These are phyloP conservation scores for Tetradesmus lagerheimii DNA, from an alignment of 139 green algal genomes.

Conservation along the genomic window DNA sequence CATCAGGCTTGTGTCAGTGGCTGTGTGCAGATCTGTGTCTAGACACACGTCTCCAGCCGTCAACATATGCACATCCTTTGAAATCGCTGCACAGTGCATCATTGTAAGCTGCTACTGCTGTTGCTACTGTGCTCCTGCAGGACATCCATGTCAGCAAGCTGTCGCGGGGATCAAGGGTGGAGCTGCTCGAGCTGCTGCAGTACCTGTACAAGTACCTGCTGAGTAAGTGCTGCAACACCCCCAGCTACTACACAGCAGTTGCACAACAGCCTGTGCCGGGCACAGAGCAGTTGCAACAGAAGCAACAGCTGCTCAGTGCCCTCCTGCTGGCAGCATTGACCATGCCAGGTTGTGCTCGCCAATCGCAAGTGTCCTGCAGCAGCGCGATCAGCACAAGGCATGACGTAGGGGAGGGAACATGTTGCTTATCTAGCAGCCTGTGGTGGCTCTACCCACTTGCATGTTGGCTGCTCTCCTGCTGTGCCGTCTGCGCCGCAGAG, in stretches of 20 bases:
- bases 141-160: conserved; percentile 66
- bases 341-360: background rate
- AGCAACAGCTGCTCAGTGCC: background rate
- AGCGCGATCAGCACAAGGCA: background rate
- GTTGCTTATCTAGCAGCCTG: too few species aligned
- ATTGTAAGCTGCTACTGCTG: background rate
- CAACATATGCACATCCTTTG: too few species aligned
- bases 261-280: background rate
- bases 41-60: too few species aligned
- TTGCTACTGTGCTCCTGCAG: conserved; percentile 34
- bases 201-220: conserved; percentile 68
- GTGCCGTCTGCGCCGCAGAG: conserved; percentile 34
- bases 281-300: background rate
- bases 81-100: too few species aligned
- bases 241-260: background rate
- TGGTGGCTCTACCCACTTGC: background rate
- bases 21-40: too few species aligned
- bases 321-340: background rate
- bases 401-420: too few species aligned
- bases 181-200: conserved; percentile 69
- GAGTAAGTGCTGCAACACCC: conserved; percentile 39
- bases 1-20: too few species aligned
- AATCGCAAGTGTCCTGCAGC: too few species aligned
- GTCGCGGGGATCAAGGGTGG: conserved; percentile 49
- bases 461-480: background rate